Conservation (phyloP, 768 basidiomycete genomes). For the Ramaria rubella region DNA sequence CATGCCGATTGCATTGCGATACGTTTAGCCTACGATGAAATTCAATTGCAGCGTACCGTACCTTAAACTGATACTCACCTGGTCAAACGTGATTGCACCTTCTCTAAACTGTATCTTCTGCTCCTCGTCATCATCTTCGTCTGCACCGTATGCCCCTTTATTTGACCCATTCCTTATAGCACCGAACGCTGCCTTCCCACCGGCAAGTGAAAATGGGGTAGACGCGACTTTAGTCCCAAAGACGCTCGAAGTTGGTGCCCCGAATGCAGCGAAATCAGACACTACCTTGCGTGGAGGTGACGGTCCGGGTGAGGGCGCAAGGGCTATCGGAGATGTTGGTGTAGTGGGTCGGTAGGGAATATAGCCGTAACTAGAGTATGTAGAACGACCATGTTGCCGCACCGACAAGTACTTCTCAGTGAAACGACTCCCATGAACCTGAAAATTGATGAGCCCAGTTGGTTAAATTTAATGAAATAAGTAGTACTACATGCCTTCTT, state of each 20-base stretch:
- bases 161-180: constrained; percentile 49
- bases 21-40: constrained; percentile 53
- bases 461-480: neutral
- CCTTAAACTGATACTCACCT: constrained; percentile 43
- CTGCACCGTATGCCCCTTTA: constrained; percentile 38
- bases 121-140: constrained; percentile 73
- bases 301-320: constrained; percentile 24
- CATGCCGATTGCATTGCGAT: constrained; percentile 90
- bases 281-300: constrained; percentile 86
- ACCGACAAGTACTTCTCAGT: constrained; percentile 92
- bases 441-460: constrained; percentile 13
- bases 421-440: constrained; percentile 94
- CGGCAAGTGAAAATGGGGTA: constrained; percentile 73
- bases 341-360: constrained; percentile 37
- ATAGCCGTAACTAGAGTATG: constrained; percentile 28
- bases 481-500: constrained; percentile 55
- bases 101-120: constrained; percentile 70
- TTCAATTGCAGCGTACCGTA: neutral
- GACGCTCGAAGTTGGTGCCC: constrained; percentile 70
- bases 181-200: constrained; percentile 80
- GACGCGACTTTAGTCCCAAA: constrained; percentile 78
- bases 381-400: constrained; percentile 42
- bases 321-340: constrained; percentile 29
- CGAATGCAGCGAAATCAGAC: constrained; percentile 82
- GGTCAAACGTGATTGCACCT: constrained; percentile 86